phyloP scores from a whole-genome alignment of 495 filamentous ascomycete species.

The Penicillium arizonense region DNA sequence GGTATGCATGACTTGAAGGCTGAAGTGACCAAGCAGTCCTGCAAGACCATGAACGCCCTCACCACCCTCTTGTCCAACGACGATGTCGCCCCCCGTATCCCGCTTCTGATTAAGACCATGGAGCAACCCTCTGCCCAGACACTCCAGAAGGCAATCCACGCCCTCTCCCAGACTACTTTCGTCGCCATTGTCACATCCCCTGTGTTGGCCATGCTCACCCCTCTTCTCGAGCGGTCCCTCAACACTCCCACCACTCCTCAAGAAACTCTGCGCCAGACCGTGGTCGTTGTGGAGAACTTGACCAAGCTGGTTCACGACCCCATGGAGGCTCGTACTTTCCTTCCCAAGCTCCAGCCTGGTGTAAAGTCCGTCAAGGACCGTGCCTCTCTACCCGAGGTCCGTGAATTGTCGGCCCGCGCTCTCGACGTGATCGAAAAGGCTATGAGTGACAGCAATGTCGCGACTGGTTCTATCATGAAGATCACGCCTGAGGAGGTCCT shows the following conservation, averaged over 20 bases:
- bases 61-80: slow-evolving; percentile 94
- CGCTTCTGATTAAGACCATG: slow-evolving; percentile 91
- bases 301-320: slow-evolving; percentile 99
- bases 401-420: slow-evolving; percentile 82
- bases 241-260: slow-evolving; percentile 88
- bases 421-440: slow-evolving; percentile 89
- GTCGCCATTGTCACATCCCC: slow-evolving; percentile 97
- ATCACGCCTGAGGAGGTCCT: slow-evolving; percentile 76
- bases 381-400: slow-evolving; percentile 91
- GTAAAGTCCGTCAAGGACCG: slow-evolving; percentile 83
- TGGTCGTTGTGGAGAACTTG: slow-evolving; percentile 97
- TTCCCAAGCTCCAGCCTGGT: slow-evolving; percentile 94
- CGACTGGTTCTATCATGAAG: slow-evolving; percentile 59
- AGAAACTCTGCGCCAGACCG: slow-evolving; percentile 92
- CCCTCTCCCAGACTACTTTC: slow-evolving; percentile 97
- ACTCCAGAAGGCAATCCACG: slow-evolving; percentile 92
- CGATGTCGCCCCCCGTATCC: slow-evolving; percentile 90
- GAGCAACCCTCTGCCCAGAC: slow-evolving; percentile 88
- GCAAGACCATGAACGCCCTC: slow-evolving; percentile 86
- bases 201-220: slow-evolving; percentile 93
- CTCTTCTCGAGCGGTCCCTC: slow-evolving; percentile 87
- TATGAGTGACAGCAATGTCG: slow-evolving; percentile 67
- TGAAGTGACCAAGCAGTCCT: slow-evolving; percentile 85
- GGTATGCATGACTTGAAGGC: slow-evolving; percentile 96
- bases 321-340: slow-evolving; percentile 90